phyloP scores from a whole-genome alignment of 2,329 filamentous ascomycete species.

The Fusarium palustre region DNA sequence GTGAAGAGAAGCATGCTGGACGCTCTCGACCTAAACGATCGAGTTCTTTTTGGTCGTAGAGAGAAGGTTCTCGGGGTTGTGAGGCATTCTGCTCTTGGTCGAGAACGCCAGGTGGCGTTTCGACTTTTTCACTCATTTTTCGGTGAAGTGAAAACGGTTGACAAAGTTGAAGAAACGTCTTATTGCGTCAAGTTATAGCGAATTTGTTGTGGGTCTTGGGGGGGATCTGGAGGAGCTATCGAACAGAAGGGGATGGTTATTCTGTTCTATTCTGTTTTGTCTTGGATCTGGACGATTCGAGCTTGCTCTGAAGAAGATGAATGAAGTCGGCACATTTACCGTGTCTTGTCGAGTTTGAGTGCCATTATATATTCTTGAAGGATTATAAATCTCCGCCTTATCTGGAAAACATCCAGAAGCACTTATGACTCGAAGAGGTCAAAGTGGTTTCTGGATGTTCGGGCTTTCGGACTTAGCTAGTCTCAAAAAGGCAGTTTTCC shows the following conservation, averaged over 20 bases:
- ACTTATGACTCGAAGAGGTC: not conserved
- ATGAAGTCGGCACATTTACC: not conserved
- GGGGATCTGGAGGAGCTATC: not conserved
- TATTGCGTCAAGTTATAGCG: conserved; percentile 4
- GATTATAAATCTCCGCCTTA: not conserved
- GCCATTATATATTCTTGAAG: not conserved
- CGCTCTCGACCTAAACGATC: conserved; percentile 72
- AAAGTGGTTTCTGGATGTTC: not conserved
- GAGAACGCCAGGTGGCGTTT: not conserved
- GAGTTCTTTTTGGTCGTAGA: conserved; percentile 54
- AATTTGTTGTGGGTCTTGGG: not conserved
- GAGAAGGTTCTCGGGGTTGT: not conserved
- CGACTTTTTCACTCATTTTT: conserved; percentile 3
- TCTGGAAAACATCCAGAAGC: not conserved
- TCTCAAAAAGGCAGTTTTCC: not conserved
- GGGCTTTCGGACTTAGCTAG: conserved; percentile 10
- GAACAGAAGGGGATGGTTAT: not conserved
- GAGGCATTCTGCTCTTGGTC: not conserved
- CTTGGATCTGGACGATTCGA: not conserved
- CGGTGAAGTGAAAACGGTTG: not conserved
- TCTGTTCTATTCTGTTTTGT: not conserved
- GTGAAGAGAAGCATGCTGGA: conserved; percentile 65
- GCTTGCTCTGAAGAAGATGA: not conserved
- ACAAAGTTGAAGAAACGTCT: not conserved
- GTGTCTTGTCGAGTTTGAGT: not conserved